Conservation (phyloP, 805 yeast species). For the Pichia insulana region DNA sequence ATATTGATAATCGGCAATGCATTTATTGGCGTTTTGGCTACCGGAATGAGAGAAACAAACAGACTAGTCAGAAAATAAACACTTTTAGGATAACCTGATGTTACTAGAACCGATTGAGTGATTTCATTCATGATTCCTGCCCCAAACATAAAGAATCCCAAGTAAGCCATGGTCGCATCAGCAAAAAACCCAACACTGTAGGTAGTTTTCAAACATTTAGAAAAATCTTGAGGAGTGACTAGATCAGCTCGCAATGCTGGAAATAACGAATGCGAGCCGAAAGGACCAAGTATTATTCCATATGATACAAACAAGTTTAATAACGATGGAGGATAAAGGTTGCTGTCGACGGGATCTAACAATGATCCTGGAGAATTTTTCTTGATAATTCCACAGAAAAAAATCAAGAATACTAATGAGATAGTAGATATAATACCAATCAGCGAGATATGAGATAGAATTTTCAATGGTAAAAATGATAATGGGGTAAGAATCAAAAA, state of each 20-base stretch:
- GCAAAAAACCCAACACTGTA: conserved; percentile 50
- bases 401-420: conserved; percentile 37
- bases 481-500: conserved; percentile 72
- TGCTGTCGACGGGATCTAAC: conserved; percentile 35
- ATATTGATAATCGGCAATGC: conserved; percentile 83
- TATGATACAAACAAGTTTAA: conserved; percentile 39
- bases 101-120: conserved; percentile 63
- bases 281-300: conserved; percentile 67
- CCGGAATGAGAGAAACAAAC: conserved; percentile 69
- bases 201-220: conserved; percentile 42
- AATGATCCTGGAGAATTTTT: conserved; percentile 46
- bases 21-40: conserved; percentile 80
- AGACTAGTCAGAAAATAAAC: conserved; percentile 50
- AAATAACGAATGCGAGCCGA: conserved; percentile 80
- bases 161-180: conserved; percentile 51
- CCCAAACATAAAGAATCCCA: conserved; percentile 82
- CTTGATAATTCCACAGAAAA: conserved; percentile 39
- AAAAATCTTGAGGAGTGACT: conserved; percentile 59
- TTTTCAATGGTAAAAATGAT: conserved; percentile 51
- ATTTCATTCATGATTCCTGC: conserved; percentile 56
- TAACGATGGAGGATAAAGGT: conserved; percentile 32
- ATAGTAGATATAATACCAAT: conserved; percentile 50
- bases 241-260: conserved; percentile 71
- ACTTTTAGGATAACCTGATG: conserved; percentile 59
- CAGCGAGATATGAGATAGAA: conserved; percentile 45